Base-by-base conservation (phyloP, 2,329 filamentous ascomycete genomes). In the Pyricularia sp. region DNA sequence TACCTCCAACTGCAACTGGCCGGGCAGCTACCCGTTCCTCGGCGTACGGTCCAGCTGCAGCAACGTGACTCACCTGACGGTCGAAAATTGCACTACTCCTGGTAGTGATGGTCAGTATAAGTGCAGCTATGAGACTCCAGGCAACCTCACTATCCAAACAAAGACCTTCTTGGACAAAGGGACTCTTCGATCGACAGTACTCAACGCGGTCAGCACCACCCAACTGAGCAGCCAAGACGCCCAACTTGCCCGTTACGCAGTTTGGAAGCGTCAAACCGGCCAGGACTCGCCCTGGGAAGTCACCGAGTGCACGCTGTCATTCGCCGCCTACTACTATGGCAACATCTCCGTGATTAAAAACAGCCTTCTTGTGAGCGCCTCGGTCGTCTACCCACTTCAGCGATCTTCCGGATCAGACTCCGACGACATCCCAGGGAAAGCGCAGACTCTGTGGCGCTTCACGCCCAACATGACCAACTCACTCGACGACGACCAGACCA, bases 1-100 rank as follows among this genome's bases (percentile, higher is more conserved):
- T 13, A 62, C 61, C 13, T 40, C 61, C n/a, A 62, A 26, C 61
- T 62, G 61, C 61, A 62, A n/a, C 12, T 62, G 61, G 61, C 33
- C 61, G 24, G 61, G 33, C 61, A 62, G 24, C 2, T 62, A 62
- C 35, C 24, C 22, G 16, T 62, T 62, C 61, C 61, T 62, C 61
- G 61, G 61, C 16, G 33, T 44, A 16, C n/a, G 35, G 31, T 62
- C 61, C 13, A 44, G 22, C 22, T 62, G 61, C 35, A 44, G 16
- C 35, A 62, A 62, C 35, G 61, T 62, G 61, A 62, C 31, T 26
- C 61, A 28, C 12, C 33, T 44, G 61, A 62, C 61, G 33, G 19
- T 26, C 8, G 33, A 26, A 33, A 24, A 28, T 12, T 62, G 61
- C 35, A 10, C 19, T 22, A 5, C n/a, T 9, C 12, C n/a, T 16